A percentile compares a stretch with the other conserved stretches of the same genome.
Evolutionary conservation across 2,329 filamentous ascomycete species (phyloP).

Genomic region (Curvularia hawaiiensis): DNA sequence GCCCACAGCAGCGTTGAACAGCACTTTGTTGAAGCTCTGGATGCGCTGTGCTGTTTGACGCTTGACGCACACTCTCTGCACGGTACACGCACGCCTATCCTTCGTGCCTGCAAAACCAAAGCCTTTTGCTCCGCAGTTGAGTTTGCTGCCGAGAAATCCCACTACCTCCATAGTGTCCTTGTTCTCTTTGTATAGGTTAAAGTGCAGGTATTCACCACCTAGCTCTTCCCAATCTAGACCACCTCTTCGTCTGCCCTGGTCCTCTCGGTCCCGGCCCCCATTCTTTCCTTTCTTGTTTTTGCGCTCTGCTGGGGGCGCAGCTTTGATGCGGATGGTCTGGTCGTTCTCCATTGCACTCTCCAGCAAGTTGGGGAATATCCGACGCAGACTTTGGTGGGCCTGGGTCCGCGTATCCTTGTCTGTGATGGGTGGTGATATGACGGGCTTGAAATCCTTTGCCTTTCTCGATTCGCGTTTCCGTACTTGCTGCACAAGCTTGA

Average conservation of each 20-base stretch:
- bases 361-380: constrained; percentile 77
- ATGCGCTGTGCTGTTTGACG: constrained; percentile 67
- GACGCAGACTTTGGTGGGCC: constrained; percentile 71
- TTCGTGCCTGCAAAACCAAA: constrained; percentile 90
- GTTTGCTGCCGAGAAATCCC: constrained; percentile 72
- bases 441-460: constrained; percentile 58
- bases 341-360: constrained; percentile 78
- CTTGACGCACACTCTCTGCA: constrained; percentile 76
- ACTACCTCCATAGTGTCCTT: constrained; percentile 95
- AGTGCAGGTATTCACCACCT: constrained; percentile 83
- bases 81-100: constrained; percentile 84
- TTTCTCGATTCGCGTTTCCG: constrained; percentile 60
- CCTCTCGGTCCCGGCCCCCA: constrained; percentile 32
- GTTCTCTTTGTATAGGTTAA: constrained; percentile 95
- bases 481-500: constrained; percentile 61
- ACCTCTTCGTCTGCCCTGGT: constrained; percentile 33
- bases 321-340: constrained; percentile 66
- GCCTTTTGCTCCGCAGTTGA: constrained; percentile 70
- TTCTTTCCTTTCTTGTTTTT: constrained; percentile 36
- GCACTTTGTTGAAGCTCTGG: constrained; percentile 63
- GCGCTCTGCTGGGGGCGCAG: constrained; percentile 48
- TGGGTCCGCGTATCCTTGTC: constrained; percentile 67
- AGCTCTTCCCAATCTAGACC: constrained; percentile 65
- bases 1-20: constrained; percentile 70
- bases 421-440: constrained; percentile 60